These are phyloP conservation scores for Leucosporidium creatinivorum DNA, from an alignment of 768 basidiomycete species.

Conservation along the genomic window DNA sequence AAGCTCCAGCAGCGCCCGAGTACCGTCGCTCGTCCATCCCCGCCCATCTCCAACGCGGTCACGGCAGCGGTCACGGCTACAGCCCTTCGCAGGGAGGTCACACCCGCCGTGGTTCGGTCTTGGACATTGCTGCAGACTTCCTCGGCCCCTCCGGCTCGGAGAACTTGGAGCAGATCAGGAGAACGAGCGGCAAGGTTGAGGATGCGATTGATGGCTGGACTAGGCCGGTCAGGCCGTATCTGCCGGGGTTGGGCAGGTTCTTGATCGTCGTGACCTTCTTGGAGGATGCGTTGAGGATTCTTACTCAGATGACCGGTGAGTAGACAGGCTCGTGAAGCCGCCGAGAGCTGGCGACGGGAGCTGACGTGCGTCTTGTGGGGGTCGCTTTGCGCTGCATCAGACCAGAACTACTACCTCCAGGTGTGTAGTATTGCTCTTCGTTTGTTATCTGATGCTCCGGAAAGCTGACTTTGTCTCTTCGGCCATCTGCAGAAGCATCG, in stretches of 20 bases:
- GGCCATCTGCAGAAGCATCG: conserved; percentile 60
- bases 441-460: background rate
- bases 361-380: background rate
- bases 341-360: background rate
- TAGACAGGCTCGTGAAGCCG: background rate
- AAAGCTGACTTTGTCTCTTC: background rate
- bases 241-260: conserved; percentile 92
- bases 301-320: conserved; percentile 47
- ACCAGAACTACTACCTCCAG: conserved; percentile 98
- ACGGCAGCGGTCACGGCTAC: background rate
- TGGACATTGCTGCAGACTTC: conserved; percentile 28
- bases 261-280: conserved; percentile 96
- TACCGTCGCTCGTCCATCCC: conserved; percentile 2
- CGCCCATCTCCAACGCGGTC: background rate
- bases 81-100: conserved; percentile 3
- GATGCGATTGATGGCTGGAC: conserved; percentile 87
- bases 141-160: conserved; percentile 23
- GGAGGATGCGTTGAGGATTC: conserved; percentile 88
- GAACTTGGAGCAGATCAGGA: conserved; percentile 37
- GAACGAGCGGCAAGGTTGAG: conserved; percentile 51
- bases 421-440: conserved; percentile 52
- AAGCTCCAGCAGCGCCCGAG: background rate
- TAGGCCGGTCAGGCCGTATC: conserved; percentile 84
- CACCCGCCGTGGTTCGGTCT: conserved; percentile 14
- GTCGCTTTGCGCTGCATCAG: conserved; percentile 39